Percentiles rank a stretch among this genome's conserved stretches.
Evolutionary conservation across 352 stramenopile genomes (phyloP).

Genomic region (Phytophthora palmivora): DNA sequence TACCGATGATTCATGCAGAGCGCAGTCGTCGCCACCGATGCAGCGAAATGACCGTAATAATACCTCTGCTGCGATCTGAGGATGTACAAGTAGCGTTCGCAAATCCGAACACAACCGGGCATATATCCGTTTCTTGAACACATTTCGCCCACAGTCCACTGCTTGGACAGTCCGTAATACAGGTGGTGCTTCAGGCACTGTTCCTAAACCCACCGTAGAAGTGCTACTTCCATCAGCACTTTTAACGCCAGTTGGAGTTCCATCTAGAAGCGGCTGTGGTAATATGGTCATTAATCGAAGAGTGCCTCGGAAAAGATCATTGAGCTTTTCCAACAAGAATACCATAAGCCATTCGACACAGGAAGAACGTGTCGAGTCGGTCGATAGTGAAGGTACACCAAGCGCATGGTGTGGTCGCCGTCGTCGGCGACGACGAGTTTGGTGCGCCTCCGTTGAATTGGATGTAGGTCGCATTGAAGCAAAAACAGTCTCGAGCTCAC

Average conservation of each 20-base stretch:
- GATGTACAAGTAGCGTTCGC: conserved; percentile 77
- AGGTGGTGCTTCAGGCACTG: conserved; percentile 25
- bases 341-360: conserved; percentile 74
- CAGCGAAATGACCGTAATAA: conserved; percentile 65
- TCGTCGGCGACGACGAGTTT: conserved; percentile 7
- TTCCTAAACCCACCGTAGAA: conserved; percentile 29
- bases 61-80: conserved; percentile 59
- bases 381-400: conserved; percentile 14
- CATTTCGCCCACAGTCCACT: conserved; percentile 67
- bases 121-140: conserved; percentile 86
- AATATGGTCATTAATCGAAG: conserved; percentile 65
- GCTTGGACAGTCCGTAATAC: conserved; percentile 56
- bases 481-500: conserved; percentile 67
- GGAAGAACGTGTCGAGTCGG: conserved; percentile 38
- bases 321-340: conserved; percentile 73
- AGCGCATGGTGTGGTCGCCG: conserved; percentile 12
- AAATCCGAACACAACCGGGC: conserved; percentile 83
- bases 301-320: conserved; percentile 66
- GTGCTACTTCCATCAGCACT: conserved; percentile 27
- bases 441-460: conserved; percentile 15
- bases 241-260: conserved; percentile 5
- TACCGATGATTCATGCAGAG: conserved; percentile 48
- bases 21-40: conserved; percentile 36
- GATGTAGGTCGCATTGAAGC: conserved; percentile 32
- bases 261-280: conserved; percentile 29